Percentiles rank a stretch among this genome's conserved stretches.
phyloP scores from a whole-genome alignment of 805 yeast species.

The Cyberlindnera euphorbiiphila region DNA sequence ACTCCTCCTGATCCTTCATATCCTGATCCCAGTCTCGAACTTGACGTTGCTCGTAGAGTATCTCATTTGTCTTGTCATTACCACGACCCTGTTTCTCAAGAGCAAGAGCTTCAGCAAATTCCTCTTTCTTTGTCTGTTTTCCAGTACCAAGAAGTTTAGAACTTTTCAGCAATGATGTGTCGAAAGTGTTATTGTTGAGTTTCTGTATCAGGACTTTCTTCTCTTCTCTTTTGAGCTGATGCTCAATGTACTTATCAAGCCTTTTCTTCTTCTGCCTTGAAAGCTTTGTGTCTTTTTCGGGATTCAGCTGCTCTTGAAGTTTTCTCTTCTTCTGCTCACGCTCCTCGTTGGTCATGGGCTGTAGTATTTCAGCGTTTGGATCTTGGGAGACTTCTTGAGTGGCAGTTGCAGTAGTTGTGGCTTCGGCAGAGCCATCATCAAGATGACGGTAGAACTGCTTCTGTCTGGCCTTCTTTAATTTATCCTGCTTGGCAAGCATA shows the following conservation, averaged over 20 bases:
- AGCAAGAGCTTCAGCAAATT: conserved; percentile 68
- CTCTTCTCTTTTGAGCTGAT: conserved; percentile 85
- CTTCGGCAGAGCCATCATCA: conserved; percentile 36
- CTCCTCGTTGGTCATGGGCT: conserved; percentile 64
- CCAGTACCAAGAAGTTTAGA: conserved; percentile 79
- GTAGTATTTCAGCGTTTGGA: conserved; percentile 56
- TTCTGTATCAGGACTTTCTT: conserved; percentile 73
- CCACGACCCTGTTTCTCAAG: conserved; percentile 71
- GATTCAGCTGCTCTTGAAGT: conserved; percentile 53
- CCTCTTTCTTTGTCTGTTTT: conserved; percentile 60
- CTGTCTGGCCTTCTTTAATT: conserved; percentile 61
- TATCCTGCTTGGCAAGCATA: conserved; percentile 74
- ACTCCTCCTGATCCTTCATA: conserved; percentile 29
- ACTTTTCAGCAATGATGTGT: conserved; percentile 64
- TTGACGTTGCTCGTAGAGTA: conserved; percentile 66
- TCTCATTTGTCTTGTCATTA: conserved; percentile 53
- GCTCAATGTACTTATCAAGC: conserved; percentile 87
- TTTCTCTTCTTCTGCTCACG: conserved; percentile 60
- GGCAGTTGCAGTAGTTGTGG: conserved; percentile 19
- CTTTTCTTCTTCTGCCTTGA: conserved; percentile 72
- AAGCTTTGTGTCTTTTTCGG: conserved; percentile 62
- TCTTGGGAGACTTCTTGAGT: conserved; percentile 30
- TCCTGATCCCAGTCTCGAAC: conserved; percentile 57
- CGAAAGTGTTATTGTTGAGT: conserved; percentile 58
- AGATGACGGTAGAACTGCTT: conserved; percentile 57